Percentiles rank a stretch among this genome's conserved stretches.
Conservation (phyloP, 2,329 filamentous ascomycete genomes). For the Talaromyces verruculosus region DNA sequence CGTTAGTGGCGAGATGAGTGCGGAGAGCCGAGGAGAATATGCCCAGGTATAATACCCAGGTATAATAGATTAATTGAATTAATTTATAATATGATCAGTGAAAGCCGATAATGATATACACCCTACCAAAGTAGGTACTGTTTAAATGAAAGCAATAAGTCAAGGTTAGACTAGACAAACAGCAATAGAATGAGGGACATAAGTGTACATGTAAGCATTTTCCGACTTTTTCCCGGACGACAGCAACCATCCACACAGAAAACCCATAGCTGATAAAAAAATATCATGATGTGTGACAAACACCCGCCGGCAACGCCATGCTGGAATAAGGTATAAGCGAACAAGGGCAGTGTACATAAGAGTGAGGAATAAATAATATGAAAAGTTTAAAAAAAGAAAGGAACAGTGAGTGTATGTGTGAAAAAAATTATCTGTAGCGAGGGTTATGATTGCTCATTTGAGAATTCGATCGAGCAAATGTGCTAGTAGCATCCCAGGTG, state of each 20-base stretch:
- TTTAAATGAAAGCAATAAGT: background rate
- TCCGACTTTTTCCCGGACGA: constrained; percentile 7
- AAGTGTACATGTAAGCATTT: constrained; percentile 1
- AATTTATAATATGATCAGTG: background rate
- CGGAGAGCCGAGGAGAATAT: background rate
- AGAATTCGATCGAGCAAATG: constrained; percentile 21
- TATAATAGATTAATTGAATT: background rate
- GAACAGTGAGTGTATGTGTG: background rate
- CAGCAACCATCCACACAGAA: background rate
- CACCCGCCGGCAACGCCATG: constrained; percentile 21
- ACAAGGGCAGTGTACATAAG: background rate
- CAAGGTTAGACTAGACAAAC: constrained; percentile 2
- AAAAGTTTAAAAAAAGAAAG: background rate
- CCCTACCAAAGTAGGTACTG: background rate
- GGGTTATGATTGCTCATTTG: constrained; percentile 19
- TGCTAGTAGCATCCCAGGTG: constrained; percentile 19
- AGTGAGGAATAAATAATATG: background rate
- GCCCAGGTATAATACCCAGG: background rate
- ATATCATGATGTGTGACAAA: constrained; percentile 11
- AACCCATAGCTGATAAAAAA: constrained; percentile 1
- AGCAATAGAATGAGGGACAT: background rate
- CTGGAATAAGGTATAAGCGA: constrained; percentile 19
- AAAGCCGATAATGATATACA: background rate
- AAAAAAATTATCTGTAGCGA: constrained; percentile 4
- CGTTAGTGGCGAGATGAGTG: background rate